A percentile compares a stretch with the other conserved stretches of the same genome.
These are phyloP conservation scores for Apiotrichum mycotoxinovorans DNA, from an alignment of 1,284 basidiomycete genomes.

Conservation along the genomic window DNA sequence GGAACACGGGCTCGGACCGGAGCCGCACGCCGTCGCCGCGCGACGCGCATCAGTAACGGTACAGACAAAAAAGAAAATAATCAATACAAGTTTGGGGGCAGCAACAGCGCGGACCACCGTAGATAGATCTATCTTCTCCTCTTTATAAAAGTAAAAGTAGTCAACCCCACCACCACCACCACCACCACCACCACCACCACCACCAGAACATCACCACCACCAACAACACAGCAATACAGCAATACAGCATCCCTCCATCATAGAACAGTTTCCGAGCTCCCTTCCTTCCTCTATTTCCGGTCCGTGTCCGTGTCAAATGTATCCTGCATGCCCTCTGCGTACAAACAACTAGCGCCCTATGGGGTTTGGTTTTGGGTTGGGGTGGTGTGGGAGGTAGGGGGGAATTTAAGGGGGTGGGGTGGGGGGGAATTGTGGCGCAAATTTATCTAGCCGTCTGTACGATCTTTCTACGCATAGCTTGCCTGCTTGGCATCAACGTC, in stretches of 20 bases:
- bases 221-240: not conserved
- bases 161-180: too few relatives aligned
- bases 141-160: too few relatives aligned
- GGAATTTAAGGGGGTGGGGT: not conserved
- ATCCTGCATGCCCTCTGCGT: slow-evolving; percentile 25
- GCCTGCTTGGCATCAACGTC: slow-evolving; percentile 18
- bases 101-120: too few relatives aligned
- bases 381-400: not conserved
- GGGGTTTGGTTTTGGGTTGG: not conserved
- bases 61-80: too few relatives aligned
- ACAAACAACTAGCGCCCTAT: slow-evolving; percentile 17
- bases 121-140: too few relatives aligned
- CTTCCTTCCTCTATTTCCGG: too few relatives aligned
- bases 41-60: not conserved
- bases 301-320: slow-evolving; percentile 18
- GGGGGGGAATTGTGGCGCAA: not conserved
- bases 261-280: not conserved
- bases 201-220: not conserved
- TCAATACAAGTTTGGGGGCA: too few relatives aligned
- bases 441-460: not conserved
- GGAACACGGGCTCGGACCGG: slow-evolving; percentile 9
- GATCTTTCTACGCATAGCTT: slow-evolving; percentile 11
- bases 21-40: slow-evolving; percentile 15
- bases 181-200: not conserved
- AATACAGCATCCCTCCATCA: not conserved